These are phyloP conservation scores for Bombardia bombarda DNA, from an alignment of 495 filamentous ascomycete species.

Conservation along the genomic window DNA sequence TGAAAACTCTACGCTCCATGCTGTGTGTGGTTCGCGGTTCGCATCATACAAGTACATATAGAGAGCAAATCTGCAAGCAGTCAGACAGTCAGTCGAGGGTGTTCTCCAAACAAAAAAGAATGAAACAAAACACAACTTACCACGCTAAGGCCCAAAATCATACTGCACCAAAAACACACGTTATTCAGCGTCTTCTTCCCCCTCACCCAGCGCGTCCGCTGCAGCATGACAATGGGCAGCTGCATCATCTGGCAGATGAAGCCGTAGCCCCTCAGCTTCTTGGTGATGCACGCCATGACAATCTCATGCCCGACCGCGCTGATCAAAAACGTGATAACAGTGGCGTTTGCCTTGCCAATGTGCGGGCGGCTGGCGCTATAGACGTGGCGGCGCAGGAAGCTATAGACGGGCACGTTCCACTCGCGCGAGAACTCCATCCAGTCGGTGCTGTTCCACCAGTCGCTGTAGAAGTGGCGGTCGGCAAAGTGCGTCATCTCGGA, in stretches of 20 bases:
- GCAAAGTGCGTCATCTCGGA: slow-evolving; percentile 92
- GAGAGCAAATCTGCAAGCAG: slow-evolving; percentile 39
- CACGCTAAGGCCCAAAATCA: slow-evolving; percentile 85
- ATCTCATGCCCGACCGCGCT: slow-evolving; percentile 86
- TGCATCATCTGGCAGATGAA: slow-evolving; percentile 94
- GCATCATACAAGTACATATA: slow-evolving; percentile 41
- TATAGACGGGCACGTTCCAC: slow-evolving; percentile 98
- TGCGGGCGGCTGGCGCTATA: slow-evolving; percentile 71
- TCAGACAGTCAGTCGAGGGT: slow-evolving; percentile 4
- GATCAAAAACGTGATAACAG: slow-evolving; percentile 86
- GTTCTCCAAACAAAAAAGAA: background rate
- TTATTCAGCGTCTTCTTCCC: slow-evolving; percentile 78
- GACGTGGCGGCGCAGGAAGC: slow-evolving; percentile 91
- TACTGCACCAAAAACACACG: slow-evolving; percentile 87
- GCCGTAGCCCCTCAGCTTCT: slow-evolving; percentile 91
- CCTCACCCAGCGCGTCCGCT: slow-evolving; percentile 68
- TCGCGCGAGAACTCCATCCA: slow-evolving; percentile 96
- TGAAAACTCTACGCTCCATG: background rate
- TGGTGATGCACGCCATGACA: slow-evolving; percentile 96
- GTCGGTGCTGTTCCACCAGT: slow-evolving; percentile 89
- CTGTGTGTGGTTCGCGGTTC: background rate
- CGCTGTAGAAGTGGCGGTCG: slow-evolving; percentile 90
- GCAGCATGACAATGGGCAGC: slow-evolving; percentile 85
- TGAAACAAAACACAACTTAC: slow-evolving; percentile 52
- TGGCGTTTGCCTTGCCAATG: slow-evolving; percentile 72